Conservation (phyloP, 1,139 yeast species). For the Kodamaea anthophila region DNA sequence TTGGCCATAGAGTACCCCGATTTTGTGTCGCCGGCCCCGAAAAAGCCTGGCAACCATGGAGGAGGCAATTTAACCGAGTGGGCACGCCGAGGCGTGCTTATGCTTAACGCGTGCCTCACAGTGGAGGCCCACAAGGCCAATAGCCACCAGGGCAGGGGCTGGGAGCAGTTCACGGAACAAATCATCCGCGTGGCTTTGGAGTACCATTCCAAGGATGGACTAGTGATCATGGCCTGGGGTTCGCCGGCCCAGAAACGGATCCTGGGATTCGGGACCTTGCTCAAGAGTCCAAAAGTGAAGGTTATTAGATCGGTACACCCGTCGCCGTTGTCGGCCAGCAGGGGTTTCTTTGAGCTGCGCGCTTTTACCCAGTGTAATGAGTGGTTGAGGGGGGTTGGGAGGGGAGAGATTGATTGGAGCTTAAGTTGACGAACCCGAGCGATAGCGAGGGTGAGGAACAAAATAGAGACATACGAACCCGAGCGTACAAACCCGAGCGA, state of each 20-base stretch:
- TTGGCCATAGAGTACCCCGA: slow-evolving; percentile 67
- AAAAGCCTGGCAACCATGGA: slow-evolving; percentile 22
- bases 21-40: slow-evolving; percentile 48
- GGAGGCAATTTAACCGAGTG: slow-evolving; percentile 74
- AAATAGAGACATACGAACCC: no score
- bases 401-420: slow-evolving; percentile 62
- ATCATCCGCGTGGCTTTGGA: slow-evolving; percentile 48
- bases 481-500: no score
- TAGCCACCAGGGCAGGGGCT: slow-evolving; percentile 85
- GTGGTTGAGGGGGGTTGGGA: slow-evolving; percentile 54
- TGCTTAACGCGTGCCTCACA: slow-evolving; percentile 84
- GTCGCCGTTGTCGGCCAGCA: slow-evolving; percentile 82
- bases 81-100: slow-evolving; percentile 84
- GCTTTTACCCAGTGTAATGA: slow-evolving; percentile 70
- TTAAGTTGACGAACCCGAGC: no score
- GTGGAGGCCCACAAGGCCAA: slow-evolving; percentile 93
- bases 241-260: slow-evolving; percentile 80
- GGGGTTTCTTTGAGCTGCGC: slow-evolving; percentile 71
- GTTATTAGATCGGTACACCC: slow-evolving; percentile 84
- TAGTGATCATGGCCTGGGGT: slow-evolving; percentile 92
- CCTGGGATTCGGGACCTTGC: slow-evolving; percentile 30
- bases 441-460: background rate
- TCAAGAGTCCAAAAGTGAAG: slow-evolving; percentile 23
- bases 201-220: slow-evolving; percentile 40
- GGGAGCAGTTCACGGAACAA: slow-evolving; percentile 85